These are phyloP conservation scores for Amanita inopinata DNA, from an alignment of 768 basidiomycete species.

Conservation along the genomic window DNA sequence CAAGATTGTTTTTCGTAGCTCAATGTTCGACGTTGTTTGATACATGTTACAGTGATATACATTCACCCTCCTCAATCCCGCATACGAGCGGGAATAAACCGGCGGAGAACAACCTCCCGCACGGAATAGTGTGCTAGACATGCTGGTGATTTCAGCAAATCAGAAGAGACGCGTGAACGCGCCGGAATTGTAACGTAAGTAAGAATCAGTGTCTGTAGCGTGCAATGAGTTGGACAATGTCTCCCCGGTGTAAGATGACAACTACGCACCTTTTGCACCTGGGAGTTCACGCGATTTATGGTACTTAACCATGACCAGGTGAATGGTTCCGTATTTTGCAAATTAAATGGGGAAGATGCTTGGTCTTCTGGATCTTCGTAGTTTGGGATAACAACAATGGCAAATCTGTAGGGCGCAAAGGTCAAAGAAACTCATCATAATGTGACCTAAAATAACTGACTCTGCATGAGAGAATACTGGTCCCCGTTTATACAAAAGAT, in stretches of 20 bases:
- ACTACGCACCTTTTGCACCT: conserved; percentile 80
- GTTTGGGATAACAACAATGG: conserved; percentile 80
- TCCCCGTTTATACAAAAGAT: conserved; percentile 87
- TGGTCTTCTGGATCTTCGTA: conserved; percentile 80
- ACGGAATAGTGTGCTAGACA: conserved; percentile 72
- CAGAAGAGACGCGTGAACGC: conserved; percentile 38
- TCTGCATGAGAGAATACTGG: conserved; percentile 95
- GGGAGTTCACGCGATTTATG: conserved; percentile 90
- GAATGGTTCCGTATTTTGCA: conserved; percentile 63
- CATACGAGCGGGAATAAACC: conserved; percentile 91
- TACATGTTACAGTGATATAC: no score
- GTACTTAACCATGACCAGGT: conserved; percentile 97
- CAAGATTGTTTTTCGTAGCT: no score
- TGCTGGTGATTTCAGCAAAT: conserved; percentile 57
- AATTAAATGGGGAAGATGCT: conserved; percentile 47
- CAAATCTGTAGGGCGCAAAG: conserved; percentile 51
- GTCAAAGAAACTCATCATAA: conserved; percentile 3
- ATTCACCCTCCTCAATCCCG: no score
- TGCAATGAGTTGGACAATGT: neutral
- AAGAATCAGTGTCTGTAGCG: conserved; percentile 71
- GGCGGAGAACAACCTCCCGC: conserved; percentile 71
- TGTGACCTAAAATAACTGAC: conserved; percentile 34
- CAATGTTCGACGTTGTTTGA: no score
- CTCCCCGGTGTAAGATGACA: neutral
- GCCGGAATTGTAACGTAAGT: conserved; percentile 92